Percentiles rank a stretch among this genome's conserved stretches.
Conservation (phyloP, 345 rosid genomes). For the Anastatica hierochuntica region DNA sequence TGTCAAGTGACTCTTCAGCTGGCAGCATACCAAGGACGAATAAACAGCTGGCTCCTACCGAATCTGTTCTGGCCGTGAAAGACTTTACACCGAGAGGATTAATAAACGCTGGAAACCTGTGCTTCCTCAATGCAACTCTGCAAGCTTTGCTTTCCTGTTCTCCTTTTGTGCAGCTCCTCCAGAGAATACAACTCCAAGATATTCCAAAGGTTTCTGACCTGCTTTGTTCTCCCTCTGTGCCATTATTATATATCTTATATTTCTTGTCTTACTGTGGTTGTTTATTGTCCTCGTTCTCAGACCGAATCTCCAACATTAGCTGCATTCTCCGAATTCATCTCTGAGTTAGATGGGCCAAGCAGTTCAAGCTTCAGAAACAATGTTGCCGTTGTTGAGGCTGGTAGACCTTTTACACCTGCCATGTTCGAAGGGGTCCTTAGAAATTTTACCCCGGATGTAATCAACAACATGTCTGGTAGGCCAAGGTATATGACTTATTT, state of each 20-base stretch:
- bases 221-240: constrained; percentile 24
- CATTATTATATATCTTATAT: no score
- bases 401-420: constrained; percentile 65
- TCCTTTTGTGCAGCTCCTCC: constrained; percentile 77
- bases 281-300: constrained; percentile 33
- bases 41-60: constrained; percentile 24
- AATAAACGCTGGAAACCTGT: constrained; percentile 72
- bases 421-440: constrained; percentile 85
- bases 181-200: constrained; percentile 39
- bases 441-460: constrained; percentile 79
- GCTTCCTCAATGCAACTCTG: constrained; percentile 86
- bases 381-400: constrained; percentile 38
- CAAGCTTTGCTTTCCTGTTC: constrained; percentile 86
- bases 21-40: constrained; percentile 23
- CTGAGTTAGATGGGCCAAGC: constrained; percentile 46
- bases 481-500: constrained; percentile 57
- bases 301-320: constrained; percentile 62
- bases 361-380: constrained; percentile 43
- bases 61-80: constrained; percentile 27
- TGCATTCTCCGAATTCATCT: constrained; percentile 65
- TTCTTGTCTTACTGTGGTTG: not conserved
- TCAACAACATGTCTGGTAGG: constrained; percentile 59
- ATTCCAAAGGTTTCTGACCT: constrained; percentile 49
- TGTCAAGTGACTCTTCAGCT: constrained; percentile 25
- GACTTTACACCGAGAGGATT: constrained; percentile 68